Evolutionary conservation across 202 grass and related monocot genomes (phyloP), one percentile per base, ranked within the genome.

Genomic region (Dendrocalamus latiflorus): DNA sequence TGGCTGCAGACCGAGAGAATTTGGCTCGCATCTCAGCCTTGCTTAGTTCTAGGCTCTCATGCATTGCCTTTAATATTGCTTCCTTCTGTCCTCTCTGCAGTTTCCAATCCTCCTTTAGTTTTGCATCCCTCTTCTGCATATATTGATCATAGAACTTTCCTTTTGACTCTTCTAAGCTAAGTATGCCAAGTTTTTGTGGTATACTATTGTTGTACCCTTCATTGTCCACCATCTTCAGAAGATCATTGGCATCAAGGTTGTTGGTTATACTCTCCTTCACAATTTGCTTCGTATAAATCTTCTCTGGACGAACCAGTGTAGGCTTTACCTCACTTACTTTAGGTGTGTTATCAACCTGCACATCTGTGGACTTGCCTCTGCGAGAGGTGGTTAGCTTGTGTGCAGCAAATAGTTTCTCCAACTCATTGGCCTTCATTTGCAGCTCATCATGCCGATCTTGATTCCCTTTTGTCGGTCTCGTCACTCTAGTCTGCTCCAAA

Each of bases 101-200:
- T 86, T 87, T 86, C 89, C 96, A 96, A 78, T 91, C 93, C 85
- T 90, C 91, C 89, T 87, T 90, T 65, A 99, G 87, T 76, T 99
- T 99, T 72, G 91, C 89, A 78, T 99, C 86, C 62, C 96, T 90
- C 88, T 91, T 99, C 70, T 92, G 82, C 90, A 83, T 96, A 83
- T 99, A 99, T 74, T 95, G 92, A 22, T 99, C 93, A 87, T 99
- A 99, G 41, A 89, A 99, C 49, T 94, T 99, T 89, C 96, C 96
- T 89, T 88, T 90, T 6, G 82, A 90, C 62, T 99, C 96, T 82
- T 99, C 91, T 86, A 91, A 57, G 83, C 89, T 94, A 45, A 92
- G 78, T 61, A 87, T 88, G 60, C 84, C 90, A 77, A 76, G 74
- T 28, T 93, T 90, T 76, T 93, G 85, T 65, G 82, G 80, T 83